phyloP scores from a whole-genome alignment of 495 filamentous ascomycete species.

The Daldinia caldariorum region DNA sequence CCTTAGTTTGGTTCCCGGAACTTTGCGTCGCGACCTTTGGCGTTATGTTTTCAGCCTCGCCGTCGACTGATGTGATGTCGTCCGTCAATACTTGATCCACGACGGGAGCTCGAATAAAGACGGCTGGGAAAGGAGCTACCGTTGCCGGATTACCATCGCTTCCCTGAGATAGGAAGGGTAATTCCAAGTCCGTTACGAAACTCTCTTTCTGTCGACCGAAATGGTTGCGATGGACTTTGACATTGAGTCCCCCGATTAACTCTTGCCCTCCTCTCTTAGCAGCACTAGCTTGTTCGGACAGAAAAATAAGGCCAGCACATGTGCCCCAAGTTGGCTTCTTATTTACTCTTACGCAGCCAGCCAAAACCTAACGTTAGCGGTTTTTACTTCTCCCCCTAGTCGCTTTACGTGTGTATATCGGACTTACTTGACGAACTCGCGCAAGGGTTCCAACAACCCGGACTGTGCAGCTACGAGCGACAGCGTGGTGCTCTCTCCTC shows the following conservation, averaged over 20 bases:
- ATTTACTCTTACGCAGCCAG: constrained; percentile 53
- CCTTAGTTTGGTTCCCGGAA: constrained; percentile 23
- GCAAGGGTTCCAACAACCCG: constrained; percentile 81
- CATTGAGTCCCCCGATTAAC: constrained; percentile 89
- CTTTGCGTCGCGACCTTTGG: constrained; percentile 49
- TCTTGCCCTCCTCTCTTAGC: constrained; percentile 94
- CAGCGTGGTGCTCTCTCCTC: constrained; percentile 94
- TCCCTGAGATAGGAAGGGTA: constrained; percentile 72
- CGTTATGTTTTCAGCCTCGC: constrained; percentile 30
- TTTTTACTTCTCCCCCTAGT: neutral
- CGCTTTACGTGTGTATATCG: neutral
- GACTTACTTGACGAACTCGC: constrained; percentile 92
- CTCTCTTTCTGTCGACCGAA: constrained; percentile 95
- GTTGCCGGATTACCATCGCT: constrained; percentile 25
- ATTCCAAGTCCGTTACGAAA: constrained; percentile 79
- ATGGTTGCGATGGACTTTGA: constrained; percentile 93
- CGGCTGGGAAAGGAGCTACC: constrained; percentile 70
- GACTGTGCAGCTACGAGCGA: constrained; percentile 85
- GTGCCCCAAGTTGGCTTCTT: constrained; percentile 95
- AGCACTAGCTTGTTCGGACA: constrained; percentile 86
- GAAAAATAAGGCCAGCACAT: constrained; percentile 92
- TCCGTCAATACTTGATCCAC: constrained; percentile 82
- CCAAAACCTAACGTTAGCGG: constrained; percentile 24
- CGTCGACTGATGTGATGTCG: constrained; percentile 51
- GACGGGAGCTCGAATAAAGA: constrained; percentile 95